Percentiles rank a stretch among this genome's conserved stretches.
phyloP scores from a whole-genome alignment of 2,329 filamentous ascomycete genomes.

The Aphanoascus verrucosus region DNA sequence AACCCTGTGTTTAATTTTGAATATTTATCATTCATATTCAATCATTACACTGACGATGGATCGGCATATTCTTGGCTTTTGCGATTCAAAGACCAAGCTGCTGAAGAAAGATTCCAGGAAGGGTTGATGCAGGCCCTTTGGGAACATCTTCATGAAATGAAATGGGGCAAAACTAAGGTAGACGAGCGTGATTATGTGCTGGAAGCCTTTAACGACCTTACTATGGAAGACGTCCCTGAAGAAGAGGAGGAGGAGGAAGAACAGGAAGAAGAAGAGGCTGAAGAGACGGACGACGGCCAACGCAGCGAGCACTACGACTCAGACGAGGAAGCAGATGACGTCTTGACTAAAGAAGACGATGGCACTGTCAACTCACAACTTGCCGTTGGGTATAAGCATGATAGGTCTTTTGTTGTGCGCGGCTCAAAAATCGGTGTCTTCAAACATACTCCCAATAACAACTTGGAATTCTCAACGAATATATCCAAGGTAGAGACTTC shows the following conservation, averaged over 20 bases:
- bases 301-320: constrained; percentile 63
- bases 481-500: constrained; percentile 93
- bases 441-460: constrained; percentile 87
- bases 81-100: constrained; percentile 73
- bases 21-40: constrained; percentile 98
- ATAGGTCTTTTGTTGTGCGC: constrained; percentile 91
- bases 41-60: constrained; percentile 80
- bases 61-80: constrained; percentile 92
- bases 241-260: constrained; percentile 47
- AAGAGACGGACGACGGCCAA: constrained; percentile 52
- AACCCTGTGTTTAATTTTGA: constrained; percentile 99
- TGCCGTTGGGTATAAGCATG: constrained; percentile 92
- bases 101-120: constrained; percentile 78
- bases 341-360: constrained; percentile 56
- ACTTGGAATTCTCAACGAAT: constrained; percentile 90
- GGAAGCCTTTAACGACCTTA: constrained; percentile 88
- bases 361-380: constrained; percentile 86
- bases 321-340: constrained; percentile 71
- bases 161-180: constrained; percentile 89
- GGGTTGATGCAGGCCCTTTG: constrained; percentile 91
- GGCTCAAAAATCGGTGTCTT: constrained; percentile 98
- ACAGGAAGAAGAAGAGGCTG: constrained; percentile 50
- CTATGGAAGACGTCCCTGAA: constrained; percentile 67
- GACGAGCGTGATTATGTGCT: constrained; percentile 88
- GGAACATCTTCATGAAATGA: constrained; percentile 89